Evolutionary conservation across 352 stramenopile genomes (phyloP).

Genomic region (Blastocystis sp.): DNA sequence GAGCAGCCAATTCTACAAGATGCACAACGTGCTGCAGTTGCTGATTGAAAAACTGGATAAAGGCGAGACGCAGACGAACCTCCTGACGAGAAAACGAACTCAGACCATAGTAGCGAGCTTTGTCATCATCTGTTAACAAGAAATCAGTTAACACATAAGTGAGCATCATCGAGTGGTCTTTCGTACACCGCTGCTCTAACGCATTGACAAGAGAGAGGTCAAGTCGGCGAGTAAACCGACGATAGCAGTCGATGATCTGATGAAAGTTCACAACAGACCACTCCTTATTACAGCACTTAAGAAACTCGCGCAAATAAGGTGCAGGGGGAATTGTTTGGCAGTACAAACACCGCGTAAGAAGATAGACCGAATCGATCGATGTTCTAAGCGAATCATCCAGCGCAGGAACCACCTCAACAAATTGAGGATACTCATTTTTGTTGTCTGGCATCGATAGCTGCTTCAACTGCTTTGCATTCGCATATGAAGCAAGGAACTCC

Average conservation of each 20-base stretch:
- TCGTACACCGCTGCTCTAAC: background rate
- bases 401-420: background rate
- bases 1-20: background rate
- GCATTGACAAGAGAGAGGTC: background rate
- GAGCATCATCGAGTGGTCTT: background rate
- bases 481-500: constrained; percentile 22
- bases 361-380: constrained; percentile 16
- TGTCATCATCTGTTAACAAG: constrained; percentile 17
- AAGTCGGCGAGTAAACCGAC: background rate
- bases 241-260: background rate
- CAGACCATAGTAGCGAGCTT: constrained; percentile 38
- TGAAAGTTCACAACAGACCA: background rate
- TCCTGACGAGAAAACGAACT: background rate
- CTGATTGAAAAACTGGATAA: constrained; percentile 53
- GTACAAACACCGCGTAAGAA: background rate
- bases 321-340: background rate
- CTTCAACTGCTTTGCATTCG: background rate
- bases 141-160: background rate
- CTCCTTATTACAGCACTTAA: background rate
- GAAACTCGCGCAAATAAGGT: background rate
- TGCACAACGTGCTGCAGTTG: constrained; percentile 40
- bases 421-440: background rate
- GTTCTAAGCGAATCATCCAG: background rate
- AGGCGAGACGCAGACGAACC: background rate
- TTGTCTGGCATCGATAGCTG: background rate